Conservation (phyloP, 495 filamentous ascomycete genomes). For the Penicillium coprophilum region DNA sequence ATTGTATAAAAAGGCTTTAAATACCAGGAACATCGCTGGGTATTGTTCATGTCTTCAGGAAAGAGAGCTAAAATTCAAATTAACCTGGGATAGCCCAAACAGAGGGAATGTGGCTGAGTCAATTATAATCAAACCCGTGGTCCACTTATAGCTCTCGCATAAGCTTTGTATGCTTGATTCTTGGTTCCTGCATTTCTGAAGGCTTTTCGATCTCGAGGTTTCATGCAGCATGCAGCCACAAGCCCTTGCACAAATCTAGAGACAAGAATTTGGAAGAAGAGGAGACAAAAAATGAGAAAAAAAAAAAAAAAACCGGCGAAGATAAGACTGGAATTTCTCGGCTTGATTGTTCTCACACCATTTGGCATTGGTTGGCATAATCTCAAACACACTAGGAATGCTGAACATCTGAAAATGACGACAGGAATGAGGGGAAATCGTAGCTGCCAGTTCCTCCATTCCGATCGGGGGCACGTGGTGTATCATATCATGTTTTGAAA, state of each 20-base stretch:
- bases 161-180: background rate
- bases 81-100: background rate
- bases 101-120: conserved; percentile 5
- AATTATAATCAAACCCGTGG: background rate
- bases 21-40: background rate
- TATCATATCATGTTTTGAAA: background rate
- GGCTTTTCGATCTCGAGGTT: background rate
- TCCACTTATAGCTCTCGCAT: background rate
- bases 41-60: background rate
- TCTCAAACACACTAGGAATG: conserved; percentile 21
- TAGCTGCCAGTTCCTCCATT: conserved; percentile 17
- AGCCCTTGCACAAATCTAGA: background rate
- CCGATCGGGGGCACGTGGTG: conserved; percentile 22
- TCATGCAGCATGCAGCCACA: conserved; percentile 7
- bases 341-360: background rate
- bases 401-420: conserved; percentile 10
- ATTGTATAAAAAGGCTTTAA: background rate
- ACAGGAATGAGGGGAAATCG: conserved; percentile 13
- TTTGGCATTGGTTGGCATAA: conserved; percentile 1
- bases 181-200: background rate
- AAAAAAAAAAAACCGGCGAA: background rate
- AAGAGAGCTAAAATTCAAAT: background rate
- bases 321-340: background rate
- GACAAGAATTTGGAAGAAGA: background rate
- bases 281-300: too few species aligned